Base-by-base conservation (phyloP, 2,329 filamentous ascomycete genomes). In the Lachnellula subtilissima region DNA sequence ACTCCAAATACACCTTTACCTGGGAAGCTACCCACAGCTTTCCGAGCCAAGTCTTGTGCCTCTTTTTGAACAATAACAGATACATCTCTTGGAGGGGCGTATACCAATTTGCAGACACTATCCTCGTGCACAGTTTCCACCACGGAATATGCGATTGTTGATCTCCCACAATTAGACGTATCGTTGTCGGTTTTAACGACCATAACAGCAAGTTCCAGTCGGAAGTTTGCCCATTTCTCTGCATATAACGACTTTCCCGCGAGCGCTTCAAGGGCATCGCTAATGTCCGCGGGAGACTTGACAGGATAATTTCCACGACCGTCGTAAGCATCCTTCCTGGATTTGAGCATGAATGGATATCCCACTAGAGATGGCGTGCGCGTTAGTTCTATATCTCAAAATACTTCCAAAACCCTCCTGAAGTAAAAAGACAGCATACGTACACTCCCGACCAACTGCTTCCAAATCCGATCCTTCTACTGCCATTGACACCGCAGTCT, bases 71-170 rank as follows among this genome's bases (percentile, higher is more conserved):
- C 78, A 1, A 77, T 72, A 1, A 78, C 74, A 1, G 84, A 77
- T 3, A 95, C 85, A 6, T 82, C 79, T 39, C 92, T 82, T 1
- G 93, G 89, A 2, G 94, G 94, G 52, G 87, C 86, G 69, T 92
- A 97, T 2, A 93, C 90, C 62, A 92, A 86, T 65, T 95, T 94
- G 81, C 94, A 97, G 65, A 99, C 91, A 68, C 86, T 94, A 72
- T 97, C 89, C 73, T 97, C 90, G 66, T 99, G 94, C 32, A 97
- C 82, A 1, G 93, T 97, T 76, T 99, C 94, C 2, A 97, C 92
- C 0, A 87, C 88, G 0, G 94, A 92, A 69, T 94, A 97, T 4
- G 92, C 84, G 35, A 91, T 76, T 57, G 74, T 79, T 8, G 78
- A 70, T 14, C 73, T 73, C 1, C 80, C 80, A 2, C 76, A 70